A percentile compares a stretch with the other conserved stretches of the same genome.
phyloP scores from a whole-genome alignment of 2,329 filamentous ascomycete species.

The Phialemonium atrogriseum region DNA sequence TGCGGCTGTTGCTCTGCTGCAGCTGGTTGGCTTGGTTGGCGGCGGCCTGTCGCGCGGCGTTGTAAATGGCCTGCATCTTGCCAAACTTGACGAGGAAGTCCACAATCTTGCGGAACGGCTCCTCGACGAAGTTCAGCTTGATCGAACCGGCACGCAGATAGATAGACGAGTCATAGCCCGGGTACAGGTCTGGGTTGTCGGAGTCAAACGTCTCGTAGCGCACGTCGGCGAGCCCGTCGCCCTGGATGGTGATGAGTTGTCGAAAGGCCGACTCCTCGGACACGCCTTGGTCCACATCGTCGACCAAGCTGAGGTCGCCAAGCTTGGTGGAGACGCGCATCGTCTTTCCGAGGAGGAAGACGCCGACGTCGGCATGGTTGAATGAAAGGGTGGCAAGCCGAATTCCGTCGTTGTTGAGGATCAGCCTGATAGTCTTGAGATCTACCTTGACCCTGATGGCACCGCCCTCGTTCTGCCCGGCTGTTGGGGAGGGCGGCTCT shows the following conservation, averaged over 20 bases:
- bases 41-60: constrained; percentile 89
- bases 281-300: constrained; percentile 90
- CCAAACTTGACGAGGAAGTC: constrained; percentile 98
- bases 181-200: constrained; percentile 62
- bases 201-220: constrained; percentile 93
- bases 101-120: constrained; percentile 96
- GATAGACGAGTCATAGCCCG: constrained; percentile 89
- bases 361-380: constrained; percentile 82
- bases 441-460: constrained; percentile 93
- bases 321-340: constrained; percentile 84
- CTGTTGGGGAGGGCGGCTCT: constrained; percentile 23
- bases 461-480: constrained; percentile 42
- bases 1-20: constrained; percentile 79
- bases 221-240: constrained; percentile 92
- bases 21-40: constrained; percentile 89
- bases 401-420: constrained; percentile 96
- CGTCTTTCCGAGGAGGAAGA: constrained; percentile 77
- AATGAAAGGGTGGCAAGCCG: constrained; percentile 86
- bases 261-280: constrained; percentile 72
- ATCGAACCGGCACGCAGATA: constrained; percentile 88
- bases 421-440: constrained; percentile 84
- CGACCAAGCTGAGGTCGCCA: constrained; percentile 79
- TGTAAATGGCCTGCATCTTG: constrained; percentile 99
- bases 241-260: constrained; percentile 87
- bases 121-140: constrained; percentile 93